Conservation (phyloP, 1,284 basidiomycete genomes). For the Anthracocystis panici-leucophaei region DNA sequence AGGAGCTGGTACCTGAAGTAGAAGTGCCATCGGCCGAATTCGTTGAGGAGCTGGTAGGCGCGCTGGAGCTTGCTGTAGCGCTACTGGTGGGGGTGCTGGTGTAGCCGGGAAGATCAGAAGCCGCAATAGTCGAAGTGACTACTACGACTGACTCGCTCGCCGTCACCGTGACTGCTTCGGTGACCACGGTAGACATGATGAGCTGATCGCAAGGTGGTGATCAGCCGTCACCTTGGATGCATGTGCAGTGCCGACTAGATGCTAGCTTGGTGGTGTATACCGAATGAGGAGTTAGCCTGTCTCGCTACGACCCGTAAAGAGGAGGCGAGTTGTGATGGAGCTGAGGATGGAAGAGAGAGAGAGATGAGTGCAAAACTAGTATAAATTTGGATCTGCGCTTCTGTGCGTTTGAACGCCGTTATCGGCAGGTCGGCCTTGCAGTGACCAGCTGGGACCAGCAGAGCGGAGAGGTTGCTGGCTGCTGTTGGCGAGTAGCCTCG, state of each 20-base stretch:
- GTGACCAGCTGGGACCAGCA: too few relatives aligned
- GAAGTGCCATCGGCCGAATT: neutral
- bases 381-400: neutral
- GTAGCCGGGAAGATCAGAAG: constrained; percentile 18
- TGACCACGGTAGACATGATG: constrained; percentile 30
- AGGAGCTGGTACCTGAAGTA: constrained; percentile 9
- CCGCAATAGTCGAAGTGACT: constrained; percentile 33
- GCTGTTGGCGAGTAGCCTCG: too few relatives aligned
- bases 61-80: constrained; percentile 3
- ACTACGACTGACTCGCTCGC: constrained; percentile 35
- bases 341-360: neutral
- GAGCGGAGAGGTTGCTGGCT: too few relatives aligned
- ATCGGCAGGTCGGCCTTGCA: too few relatives aligned
- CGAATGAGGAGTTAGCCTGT: too few relatives aligned
- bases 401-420: constrained; percentile 9
- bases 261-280: neutral
- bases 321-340: neutral
- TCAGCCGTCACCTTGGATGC: neutral
- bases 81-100: constrained; percentile 7
- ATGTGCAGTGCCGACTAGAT: neutral
- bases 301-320: too few relatives aligned
- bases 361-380: neutral
- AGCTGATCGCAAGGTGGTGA: neutral
- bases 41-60: neutral
- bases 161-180: constrained; percentile 26